Base-by-base conservation (phyloP, 1,284 basidiomycete species). In the Ganoderma multipileum region DNA sequence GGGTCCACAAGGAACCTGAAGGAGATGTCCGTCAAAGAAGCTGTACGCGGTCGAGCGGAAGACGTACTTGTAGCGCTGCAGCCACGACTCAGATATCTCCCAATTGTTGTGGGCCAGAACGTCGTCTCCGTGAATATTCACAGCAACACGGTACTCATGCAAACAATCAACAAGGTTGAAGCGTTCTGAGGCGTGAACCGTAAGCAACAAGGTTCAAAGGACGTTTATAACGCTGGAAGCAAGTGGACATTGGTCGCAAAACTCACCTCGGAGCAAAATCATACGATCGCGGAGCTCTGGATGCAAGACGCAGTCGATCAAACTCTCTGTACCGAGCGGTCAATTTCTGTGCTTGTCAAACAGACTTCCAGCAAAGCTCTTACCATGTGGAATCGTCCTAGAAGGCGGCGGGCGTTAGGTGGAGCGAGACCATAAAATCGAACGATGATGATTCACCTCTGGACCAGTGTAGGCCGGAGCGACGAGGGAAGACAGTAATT, bases 401-500 rank as follows among this genome's bases (percentile, higher is more conserved):
- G 55, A 64, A 65, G 64, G 66, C 65, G 65, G 26, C 84, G 79
- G 7, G 81, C 83, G 63, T 71, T 66, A 69, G 70, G 38, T 42
- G 26, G 23, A 68, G 28, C 36, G 50, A 41, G 14, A 23, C 1
- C 30, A 11, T 23, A 23, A 16, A 41, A 39, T 67, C 36, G 54
- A 20, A 60, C 47, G 41, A 61, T 23, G 5, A 47, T 42, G 33
- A 26, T 44, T 70, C 76, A 90, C 91, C 91, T 89, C 81, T 97
- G 95, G 8, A 96, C 90, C 16, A 92, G 81, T 1, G 95, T 96
- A 1, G 95, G 95, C 5, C 93, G 87, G 62, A 97, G 83, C 8
- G 95, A 96, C 2, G 92, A 89, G 0, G 95, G 95, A n/a, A 97
- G 83, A 77, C 91, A 94, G 79, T 97, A 97, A 26, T 89, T 87